Base-by-base conservation (phyloP, 192 early-diverging fungal species). In the Entrophospora sp. region DNA sequence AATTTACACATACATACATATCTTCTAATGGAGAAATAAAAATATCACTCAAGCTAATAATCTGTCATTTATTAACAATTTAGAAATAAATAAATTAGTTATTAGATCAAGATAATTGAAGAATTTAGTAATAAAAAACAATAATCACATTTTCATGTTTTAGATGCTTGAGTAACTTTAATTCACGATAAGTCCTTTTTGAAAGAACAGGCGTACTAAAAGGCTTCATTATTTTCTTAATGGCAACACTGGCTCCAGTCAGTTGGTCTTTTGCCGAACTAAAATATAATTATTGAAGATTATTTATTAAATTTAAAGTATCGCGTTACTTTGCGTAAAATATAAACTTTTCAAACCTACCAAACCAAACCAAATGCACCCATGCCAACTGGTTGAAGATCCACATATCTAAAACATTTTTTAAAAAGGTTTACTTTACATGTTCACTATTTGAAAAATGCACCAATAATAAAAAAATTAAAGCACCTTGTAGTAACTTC, bases 331-430 rank as follows among this genome's bases (percentile, higher is more conserved):
- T n/a, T n/a, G n/a, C n/a, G n/a, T n/a, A n/a, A n/a, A n/a, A n/a
- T n/a, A n/a, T n/a, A n/a, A n/a, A n/a, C n/a, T n/a, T n/a, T n/a
- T n/a, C n/a, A 57, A 8, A n/a, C 75, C 76, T 84, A 95, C 90
- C 95, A 98, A 22, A 98, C 96, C 6, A 98, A 81, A 73, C 96
- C 96, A 75, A 96, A 98, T 4, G 96, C 92, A 38, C 96, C 96
- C 90, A 96, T 93, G 31, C 96, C 96, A 20, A 98, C 89, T 8
- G 94, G 91, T 71, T 94, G 87, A 48, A 97, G 79, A 77, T 94
- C 87, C 9, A 89, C 86, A 83, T 97, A 96, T 68, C 89, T 89
- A 69, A n/a, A n/a, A n/a, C n/a, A n/a, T n/a, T n/a, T n/a, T n/a
- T n/a, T n/a, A n/a, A n/a, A n/a, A n/a, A n/a, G n/a, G n/a, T n/a